Base-by-base conservation (phyloP, 2,329 filamentous ascomycete genomes). In the Rhinocladiella similis region DNA sequence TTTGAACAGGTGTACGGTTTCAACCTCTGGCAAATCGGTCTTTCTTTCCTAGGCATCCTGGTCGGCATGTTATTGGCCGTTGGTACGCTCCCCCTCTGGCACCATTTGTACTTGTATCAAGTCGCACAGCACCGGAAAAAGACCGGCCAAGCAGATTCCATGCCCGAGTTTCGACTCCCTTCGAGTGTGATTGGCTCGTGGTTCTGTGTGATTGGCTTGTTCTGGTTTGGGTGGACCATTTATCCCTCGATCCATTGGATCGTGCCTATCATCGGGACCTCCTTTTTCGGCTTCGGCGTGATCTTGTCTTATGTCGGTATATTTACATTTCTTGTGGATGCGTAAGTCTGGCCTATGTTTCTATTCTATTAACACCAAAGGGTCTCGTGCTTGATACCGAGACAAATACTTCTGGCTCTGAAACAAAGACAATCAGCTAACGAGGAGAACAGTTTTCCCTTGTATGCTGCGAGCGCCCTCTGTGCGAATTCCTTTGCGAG, bases 171-270 rank as follows among this genome's bases (percentile, higher is more conserved):
- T 75, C 85, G 91, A 59, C 81, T 97, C 29, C 89, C 90, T 6
- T 84, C 90, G 33, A 73, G 86, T 18, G 88, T 92, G 49, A 70
- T 80, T 7, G 93, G 91, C n/a, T 86, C 86, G 0, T 73, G 91
- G 42, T 73, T 96, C 9, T 90, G 94, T 29, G 90, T 91, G 4
- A 77, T 89, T 54, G 90, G 90, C 5, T 75, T 97, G 14, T 96
- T 97, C 72, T 88, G 90, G 74, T 96, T 96, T 73, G 91, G 85
- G 9, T 96, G 91, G 89, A 91, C 89, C 3, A 88, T 88, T 13
- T 92, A 86, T 69, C 72, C 85, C 47, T 81, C 72, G 65, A 82
- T 96, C 47, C 87, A 90, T 73, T 93, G 86, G 86, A 88, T 90
- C 59, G 80, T 86, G 45, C 87, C 88, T 25, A 86, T 91, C 62